Evolutionary conservation across 2,329 filamentous ascomycete species (phyloP).

Genomic region (Akanthomyces dipterigenus): DNA sequence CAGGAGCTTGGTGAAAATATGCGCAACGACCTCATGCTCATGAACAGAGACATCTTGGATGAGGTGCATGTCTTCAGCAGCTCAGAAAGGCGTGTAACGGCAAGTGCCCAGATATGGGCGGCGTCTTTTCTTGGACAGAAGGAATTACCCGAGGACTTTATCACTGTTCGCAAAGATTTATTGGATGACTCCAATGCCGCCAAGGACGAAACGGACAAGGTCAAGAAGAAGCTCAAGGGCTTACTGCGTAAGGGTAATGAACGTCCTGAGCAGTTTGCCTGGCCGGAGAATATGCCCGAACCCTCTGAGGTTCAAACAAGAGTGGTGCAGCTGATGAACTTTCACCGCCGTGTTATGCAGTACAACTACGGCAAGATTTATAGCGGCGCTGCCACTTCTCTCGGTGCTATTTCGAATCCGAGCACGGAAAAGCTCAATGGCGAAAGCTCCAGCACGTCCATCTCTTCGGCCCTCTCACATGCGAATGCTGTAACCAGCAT

Average conservation of each 20-base stretch:
- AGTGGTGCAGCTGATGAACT: conserved; percentile 95
- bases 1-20: conserved; percentile 94
- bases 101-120: conserved; percentile 94
- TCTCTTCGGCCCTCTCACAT: conserved; percentile 49
- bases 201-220: conserved; percentile 99
- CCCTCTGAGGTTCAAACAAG: conserved; percentile 87
- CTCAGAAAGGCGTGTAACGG: conserved; percentile 88
- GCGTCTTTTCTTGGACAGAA: conserved; percentile 82
- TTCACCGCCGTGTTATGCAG: conserved; percentile 91
- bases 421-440: conserved; percentile 38
- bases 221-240: conserved; percentile 98
- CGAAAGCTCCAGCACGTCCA: conserved; percentile 36
- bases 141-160: conserved; percentile 77
- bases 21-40: conserved; percentile 85
- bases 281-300: conserved; percentile 91
- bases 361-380: conserved; percentile 82
- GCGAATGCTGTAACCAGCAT: conserved; percentile 61
- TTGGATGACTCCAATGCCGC: conserved; percentile 96
- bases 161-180: conserved; percentile 87
- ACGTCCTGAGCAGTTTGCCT: conserved; percentile 93
- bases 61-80: conserved; percentile 95
- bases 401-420: conserved; percentile 49
- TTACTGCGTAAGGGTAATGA: conserved; percentile 87
- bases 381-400: conserved; percentile 56
- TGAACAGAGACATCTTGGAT: conserved; percentile 87